Percentiles rank a stretch among this genome's conserved stretches.
Evolutionary conservation across 208 protist species (phyloP).

Genomic region (Trypanosoma lewisi): DNA sequence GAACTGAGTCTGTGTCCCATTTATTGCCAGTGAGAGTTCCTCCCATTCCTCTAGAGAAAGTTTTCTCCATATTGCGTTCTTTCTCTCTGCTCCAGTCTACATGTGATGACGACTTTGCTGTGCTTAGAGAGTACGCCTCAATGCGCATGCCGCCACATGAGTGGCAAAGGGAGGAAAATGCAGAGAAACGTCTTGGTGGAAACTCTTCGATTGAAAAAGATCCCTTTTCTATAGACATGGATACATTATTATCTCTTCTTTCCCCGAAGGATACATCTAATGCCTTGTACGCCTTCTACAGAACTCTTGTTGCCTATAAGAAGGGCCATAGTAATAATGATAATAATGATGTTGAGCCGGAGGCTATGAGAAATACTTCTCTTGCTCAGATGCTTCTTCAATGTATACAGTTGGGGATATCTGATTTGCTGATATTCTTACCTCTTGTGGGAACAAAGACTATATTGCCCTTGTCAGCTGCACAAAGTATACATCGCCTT

Average conservation of each 20-base stretch:
- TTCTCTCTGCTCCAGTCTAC: constrained; percentile 10
- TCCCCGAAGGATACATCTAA: neutral
- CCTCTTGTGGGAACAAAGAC: constrained; percentile 12
- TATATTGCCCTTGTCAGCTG: constrained; percentile 12
- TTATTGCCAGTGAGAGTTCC: neutral
- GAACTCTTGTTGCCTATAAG: neutral
- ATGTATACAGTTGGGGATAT: constrained; percentile 15
- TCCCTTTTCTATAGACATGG: constrained; percentile 12
- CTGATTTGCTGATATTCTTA: constrained; percentile 24
- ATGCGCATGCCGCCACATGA: neutral
- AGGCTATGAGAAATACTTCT: neutral
- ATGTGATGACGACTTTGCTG: constrained; percentile 14
- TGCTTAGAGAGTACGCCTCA: constrained; percentile 1
- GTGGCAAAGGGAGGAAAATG: neutral
- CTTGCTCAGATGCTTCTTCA: constrained; percentile 6
- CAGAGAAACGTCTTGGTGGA: neutral
- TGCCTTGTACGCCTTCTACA: constrained; percentile 6
- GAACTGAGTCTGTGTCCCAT: neutral
- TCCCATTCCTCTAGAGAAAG: constrained; percentile 7
- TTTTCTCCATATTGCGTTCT: constrained; percentile 22
- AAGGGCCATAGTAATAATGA: neutral
- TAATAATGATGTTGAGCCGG: too few relatives aligned
- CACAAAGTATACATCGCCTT: neutral
- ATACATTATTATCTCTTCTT: constrained; percentile 11
- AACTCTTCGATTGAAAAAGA: neutral